Base-by-base conservation (phyloP, 768 basidiomycete species). In the Fomitopsis pulvina region DNA sequence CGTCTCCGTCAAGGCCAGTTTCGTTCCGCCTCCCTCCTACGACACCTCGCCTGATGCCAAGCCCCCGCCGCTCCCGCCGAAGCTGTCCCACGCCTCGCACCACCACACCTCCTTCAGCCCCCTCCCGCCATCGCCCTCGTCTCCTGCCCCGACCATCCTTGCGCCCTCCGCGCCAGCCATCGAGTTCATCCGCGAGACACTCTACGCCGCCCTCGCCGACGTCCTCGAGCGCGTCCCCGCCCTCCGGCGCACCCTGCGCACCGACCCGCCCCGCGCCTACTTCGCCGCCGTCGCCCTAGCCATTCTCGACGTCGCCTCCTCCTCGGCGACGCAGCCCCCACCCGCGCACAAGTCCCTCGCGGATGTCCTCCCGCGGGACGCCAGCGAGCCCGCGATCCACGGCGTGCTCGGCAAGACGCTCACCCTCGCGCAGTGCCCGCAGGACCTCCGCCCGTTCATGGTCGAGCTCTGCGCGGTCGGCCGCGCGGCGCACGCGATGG, bases 171-270 rank as follows among this genome's bases (percentile, higher is more conserved):
- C 76, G 20, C 78, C 85, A 0, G 83, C 80, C 0, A 84, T 92
- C 55, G 78, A 82, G 48, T 72, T 86, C 60, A 92, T 93, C 52
- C 85, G 91, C 24, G 89, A 93, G 65, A 91, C 90, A 0, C 76
- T 93, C 16, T 93, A 92, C 64, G 87, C 90, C 0, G 78, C 87
- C 2, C 72, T 92, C 2, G 88, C 75, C 0, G 87, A 88, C 54
- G 80, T 77, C 0, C 72, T 92, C 40, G 75, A 81, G 43, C 69
- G 70, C 3, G 75, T 71, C 11, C 73, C 77, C 0, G 69, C 74
- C 2, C 74, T 92, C 5, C 76, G 77, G 2, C 50, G 58, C 0
- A 72, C 85, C 9, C 76, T 92, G 49, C 68, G 68, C n/a, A 57
- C 60, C 12, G 87, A 92, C 59, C 80, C 81, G 0, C 67, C 83